These are phyloP conservation scores for Lactifluus hygrophoroides DNA, from an alignment of 768 basidiomycete genomes.

Conservation along the genomic window DNA sequence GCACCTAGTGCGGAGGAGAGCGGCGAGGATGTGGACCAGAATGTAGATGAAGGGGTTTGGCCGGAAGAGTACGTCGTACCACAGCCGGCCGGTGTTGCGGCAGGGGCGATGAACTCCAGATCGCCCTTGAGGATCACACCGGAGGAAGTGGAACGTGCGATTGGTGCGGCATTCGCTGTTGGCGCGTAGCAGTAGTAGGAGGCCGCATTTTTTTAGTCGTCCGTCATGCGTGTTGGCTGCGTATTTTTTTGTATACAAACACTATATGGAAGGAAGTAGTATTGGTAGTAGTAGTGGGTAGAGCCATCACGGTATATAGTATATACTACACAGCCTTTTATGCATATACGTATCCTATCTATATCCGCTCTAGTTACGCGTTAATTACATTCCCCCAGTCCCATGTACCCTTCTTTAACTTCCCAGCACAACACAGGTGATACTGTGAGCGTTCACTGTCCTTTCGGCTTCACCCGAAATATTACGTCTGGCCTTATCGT, in stretches of 20 bases:
- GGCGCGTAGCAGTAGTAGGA: not conserved
- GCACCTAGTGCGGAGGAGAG: not conserved
- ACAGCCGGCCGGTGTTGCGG: not conserved
- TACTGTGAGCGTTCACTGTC: no score
- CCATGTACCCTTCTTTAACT: no score
- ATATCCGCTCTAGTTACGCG: no score
- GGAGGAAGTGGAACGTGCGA: constrained; percentile 12
- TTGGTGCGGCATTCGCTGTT: constrained; percentile 7
- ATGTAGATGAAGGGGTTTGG: not conserved
- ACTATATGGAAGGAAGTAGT: not conserved
- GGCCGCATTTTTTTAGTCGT: no score
- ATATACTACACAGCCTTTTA: no score
- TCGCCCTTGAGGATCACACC: not conserved
- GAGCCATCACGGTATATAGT: no score
- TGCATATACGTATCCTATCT: no score
- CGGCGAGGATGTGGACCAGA: not conserved
- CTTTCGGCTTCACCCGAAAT: no score
- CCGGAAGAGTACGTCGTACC: not conserved
- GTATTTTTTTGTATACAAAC: not conserved
- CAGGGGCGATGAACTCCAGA: not conserved
- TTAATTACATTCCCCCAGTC: no score
- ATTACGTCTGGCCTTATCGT: no score
- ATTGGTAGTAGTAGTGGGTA: not conserved
- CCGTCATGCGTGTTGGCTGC: no score
- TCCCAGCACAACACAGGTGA: no score